Base-by-base conservation (phyloP, 441 rosid species). In the Jatropha podagrica region DNA sequence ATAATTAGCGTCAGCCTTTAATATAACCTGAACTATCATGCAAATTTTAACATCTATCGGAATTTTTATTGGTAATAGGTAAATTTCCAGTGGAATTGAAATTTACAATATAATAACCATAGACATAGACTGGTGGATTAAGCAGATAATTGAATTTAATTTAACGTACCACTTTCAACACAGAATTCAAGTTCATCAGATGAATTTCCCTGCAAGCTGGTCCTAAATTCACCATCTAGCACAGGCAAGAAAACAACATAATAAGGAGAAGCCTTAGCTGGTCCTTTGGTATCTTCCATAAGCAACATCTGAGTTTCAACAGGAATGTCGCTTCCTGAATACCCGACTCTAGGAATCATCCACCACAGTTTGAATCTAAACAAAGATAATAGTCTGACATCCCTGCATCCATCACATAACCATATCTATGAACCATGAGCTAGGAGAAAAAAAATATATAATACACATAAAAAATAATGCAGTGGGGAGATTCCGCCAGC, bases 351-450 rank as follows among this genome's bases (percentile, higher is more conserved):
- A 40, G 87, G 97, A 72, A 94, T 89, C 0, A 93, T 89, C 94
- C 97, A 92, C 91, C 92, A 89, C 48, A 91, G 88, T 79, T 92
- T 92, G 88, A 92, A 92, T 85, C 94, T 81, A 91, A 92, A 92
- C 15, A 92, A 86, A 80, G 94, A 88, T 85, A 91, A 83, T 83
- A 92, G 85, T 44, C 85, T 86, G 32, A 83, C 84, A 74, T 81
- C 76, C 83, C 75, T 86, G 60, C 90, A 86, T 72, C 65, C 52
- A 48, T 15, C 56, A 13, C 56, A 52, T 17, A 15, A 15, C 56
- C 56, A 54, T 54, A 54, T 48, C 3, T 5, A 38, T 12, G 1
- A 52, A 15, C 4, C 11, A 72, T 15, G 32, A 13, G 56, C 52
- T 48, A 48, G 14, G 4, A 48, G 23, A 23, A 23, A 0, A 48